Percentiles rank a stretch among this genome's conserved stretches.
phyloP scores from a whole-genome alignment of 192 early-diverging fungal species.

The Gigaspora rosea region DNA sequence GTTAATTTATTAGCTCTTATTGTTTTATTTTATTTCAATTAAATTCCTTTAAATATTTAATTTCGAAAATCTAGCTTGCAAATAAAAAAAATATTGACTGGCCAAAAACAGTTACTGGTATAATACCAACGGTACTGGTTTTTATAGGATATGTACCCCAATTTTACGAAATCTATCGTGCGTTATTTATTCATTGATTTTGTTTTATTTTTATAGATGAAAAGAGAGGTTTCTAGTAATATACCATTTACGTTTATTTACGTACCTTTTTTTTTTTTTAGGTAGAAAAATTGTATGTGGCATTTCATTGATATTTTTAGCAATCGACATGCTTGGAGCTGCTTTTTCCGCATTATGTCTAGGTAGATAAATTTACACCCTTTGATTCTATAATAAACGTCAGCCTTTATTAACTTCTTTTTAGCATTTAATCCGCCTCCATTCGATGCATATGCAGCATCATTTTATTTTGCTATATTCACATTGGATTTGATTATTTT shows the following conservation, averaged over 20 bases:
- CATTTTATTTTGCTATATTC: too few relatives aligned
- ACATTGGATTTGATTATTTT: too few relatives aligned
- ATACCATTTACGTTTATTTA: neutral
- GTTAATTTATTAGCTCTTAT: too few relatives aligned
- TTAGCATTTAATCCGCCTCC: too few relatives aligned
- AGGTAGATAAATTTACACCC: conserved; percentile 25
- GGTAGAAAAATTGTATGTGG: conserved; percentile 33
- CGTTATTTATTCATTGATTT: neutral
- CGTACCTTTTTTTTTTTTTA: neutral
- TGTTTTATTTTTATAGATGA: neutral
- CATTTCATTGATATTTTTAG: conserved; percentile 41
- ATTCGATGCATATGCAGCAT: too few relatives aligned
- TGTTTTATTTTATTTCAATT: too few relatives aligned
- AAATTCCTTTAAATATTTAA: neutral
- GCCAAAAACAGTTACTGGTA: conserved; percentile 33
- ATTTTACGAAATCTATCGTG: conserved; percentile 41
- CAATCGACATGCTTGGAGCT: conserved; percentile 39
- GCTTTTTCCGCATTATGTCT: conserved; percentile 38
- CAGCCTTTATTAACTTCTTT: too few relatives aligned
- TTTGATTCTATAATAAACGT: too few relatives aligned
- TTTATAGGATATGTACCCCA: conserved; percentile 44
- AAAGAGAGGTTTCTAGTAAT: neutral
- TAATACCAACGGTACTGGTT: conserved; percentile 35
- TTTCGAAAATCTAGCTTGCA: neutral
- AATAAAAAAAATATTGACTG: conserved; percentile 20